phyloP scores from a whole-genome alignment of 2,329 filamentous ascomycete species.

The Dactylellina parvicollis region DNA sequence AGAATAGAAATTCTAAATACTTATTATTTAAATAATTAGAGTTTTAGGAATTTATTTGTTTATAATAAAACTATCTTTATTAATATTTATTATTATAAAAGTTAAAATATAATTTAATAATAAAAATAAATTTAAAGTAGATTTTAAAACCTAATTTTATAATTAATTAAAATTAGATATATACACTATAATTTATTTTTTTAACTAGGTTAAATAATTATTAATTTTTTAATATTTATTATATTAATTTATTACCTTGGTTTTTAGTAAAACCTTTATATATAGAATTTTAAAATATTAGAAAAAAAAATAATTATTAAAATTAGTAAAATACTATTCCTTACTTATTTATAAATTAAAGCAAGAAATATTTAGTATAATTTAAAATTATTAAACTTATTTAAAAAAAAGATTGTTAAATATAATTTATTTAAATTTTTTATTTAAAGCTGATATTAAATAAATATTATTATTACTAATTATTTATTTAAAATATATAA shows the following conservation, averaged over 20 bases:
- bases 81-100: constrained; percentile 11
- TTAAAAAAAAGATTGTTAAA: background rate
- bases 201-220: constrained; percentile 1
- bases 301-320: background rate
- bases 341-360: background rate
- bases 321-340: background rate
- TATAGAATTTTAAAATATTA: background rate
- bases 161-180: constrained; percentile 3
- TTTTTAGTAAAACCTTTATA: background rate
- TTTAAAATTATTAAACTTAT: background rate
- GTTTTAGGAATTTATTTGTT: background rate
- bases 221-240: constrained; percentile 10
- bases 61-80: constrained; percentile 8
- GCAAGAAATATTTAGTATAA: background rate
- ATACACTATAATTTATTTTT: constrained; percentile 11
- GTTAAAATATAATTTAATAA: constrained; percentile 3
- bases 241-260: background rate
- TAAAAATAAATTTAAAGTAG: background rate
- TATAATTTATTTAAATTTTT: constrained; percentile 5
- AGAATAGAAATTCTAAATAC: constrained; percentile 6
- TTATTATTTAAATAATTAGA: constrained; percentile 4
- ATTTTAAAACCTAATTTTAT: background rate
- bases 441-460: constrained; percentile 2
- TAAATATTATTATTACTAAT: constrained; percentile 7
- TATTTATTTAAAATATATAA: constrained; percentile 5